Base-by-base conservation (phyloP, 2,329 filamentous ascomycete species). In the Cercospora janseana region DNA sequence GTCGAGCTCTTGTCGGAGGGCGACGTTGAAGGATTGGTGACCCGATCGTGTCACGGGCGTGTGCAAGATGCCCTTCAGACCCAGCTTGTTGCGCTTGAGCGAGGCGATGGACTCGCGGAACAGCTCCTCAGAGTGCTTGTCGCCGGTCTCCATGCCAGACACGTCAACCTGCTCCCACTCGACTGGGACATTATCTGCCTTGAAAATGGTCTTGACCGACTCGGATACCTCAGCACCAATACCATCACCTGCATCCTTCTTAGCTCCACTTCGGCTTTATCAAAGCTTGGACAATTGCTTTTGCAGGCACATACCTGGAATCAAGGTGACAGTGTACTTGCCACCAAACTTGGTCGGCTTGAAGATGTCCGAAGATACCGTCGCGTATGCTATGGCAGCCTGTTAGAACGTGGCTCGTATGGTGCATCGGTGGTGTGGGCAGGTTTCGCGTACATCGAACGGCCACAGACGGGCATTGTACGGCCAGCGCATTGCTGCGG, bases 21-120 rank as follows among this genome's bases (percentile, higher is more conserved):
- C 93, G 64, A 98, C 93, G 79, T 98, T 98, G 90, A 98, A 98
- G 63, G 88, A 95, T 77, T 95, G 89, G 81, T 98, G 93, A 66
- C 93, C 93, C 60, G 91, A 95, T 66, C 93, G 86, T 78, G 91
- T 88, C 70, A 98, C 88, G 62, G 93, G 93, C 20, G 93, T 98
- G 81, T 96, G 92, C 38, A 98, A 82, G 73, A 98, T 98, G 73
- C 93, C 93, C 83, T 98, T 98, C 68, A 98, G 82, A 65, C 91
- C 93, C 65, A 98, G 84, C 84, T 97, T 97, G 83, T 98, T 98
- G 75, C 93, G 87, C 79, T 89, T 89, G 67, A 98, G 83, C 49
- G 93, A 97, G 56, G 90, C 85, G 68, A 98, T 91, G 48, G 90
- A 91, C 77, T 97, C 88, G 70, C 88, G 85, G 82, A 98, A 97